Evolutionary conservation across 106 monocot genomes (phyloP).

Genomic region (Hemerocallis citrina): DNA sequence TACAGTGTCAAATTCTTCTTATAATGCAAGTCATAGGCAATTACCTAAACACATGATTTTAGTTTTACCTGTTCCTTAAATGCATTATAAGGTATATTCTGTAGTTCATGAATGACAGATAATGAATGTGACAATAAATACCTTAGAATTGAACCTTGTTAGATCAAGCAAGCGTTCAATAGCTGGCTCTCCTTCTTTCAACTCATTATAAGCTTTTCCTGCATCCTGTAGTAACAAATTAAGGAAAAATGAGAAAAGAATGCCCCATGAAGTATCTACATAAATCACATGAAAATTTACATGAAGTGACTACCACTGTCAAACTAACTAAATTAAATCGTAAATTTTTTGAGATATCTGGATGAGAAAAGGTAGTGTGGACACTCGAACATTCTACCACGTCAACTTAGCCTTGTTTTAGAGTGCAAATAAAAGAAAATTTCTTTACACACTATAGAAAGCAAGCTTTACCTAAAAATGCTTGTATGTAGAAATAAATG

Average conservation of each 20-base stretch:
- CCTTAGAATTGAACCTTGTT: conserved; percentile 48
- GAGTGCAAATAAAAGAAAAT: not conserved
- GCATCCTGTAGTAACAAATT: conserved; percentile 29
- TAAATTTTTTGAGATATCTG: not conserved
- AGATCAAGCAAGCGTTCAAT: conserved; percentile 66
- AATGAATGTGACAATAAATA: conserved; percentile 11
- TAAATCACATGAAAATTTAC: not conserved
- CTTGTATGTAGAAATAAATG: too few species aligned
- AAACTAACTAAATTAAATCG: not conserved
- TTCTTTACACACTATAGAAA: not conserved
- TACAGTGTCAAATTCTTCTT: not conserved
- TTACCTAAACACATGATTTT: not conserved
- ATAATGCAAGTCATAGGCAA: not conserved
- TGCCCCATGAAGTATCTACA: not conserved
- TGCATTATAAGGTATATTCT: not conserved
- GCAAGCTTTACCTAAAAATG: not conserved
- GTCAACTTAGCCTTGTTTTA: not conserved
- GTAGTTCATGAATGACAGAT: not conserved
- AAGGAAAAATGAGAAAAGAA: not conserved
- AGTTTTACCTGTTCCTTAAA: not conserved
- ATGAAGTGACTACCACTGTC: not conserved
- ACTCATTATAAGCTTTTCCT: conserved; percentile 83
- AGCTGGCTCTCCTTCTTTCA: conserved; percentile 91
- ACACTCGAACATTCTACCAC: not conserved
- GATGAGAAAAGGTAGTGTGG: not conserved